A percentile compares a stretch with the other conserved stretches of the same genome.
These are phyloP conservation scores for Amanita exitialis DNA, from an alignment of 768 basidiomycete genomes.

Conservation along the genomic window DNA sequence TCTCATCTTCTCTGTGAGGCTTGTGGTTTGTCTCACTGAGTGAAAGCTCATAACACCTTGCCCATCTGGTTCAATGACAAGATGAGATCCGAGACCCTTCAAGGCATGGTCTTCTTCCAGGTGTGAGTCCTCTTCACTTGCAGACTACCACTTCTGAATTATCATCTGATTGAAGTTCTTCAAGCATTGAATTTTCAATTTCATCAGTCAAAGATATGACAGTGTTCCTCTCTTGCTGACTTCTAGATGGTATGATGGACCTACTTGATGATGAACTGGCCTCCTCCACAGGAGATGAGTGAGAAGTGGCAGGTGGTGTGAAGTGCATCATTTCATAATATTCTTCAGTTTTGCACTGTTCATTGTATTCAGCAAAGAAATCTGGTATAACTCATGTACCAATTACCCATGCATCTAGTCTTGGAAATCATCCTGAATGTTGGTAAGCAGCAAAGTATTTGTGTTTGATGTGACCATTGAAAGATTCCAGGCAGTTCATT, in stretches of 20 bases:
- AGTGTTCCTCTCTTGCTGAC: background rate
- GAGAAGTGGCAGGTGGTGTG: background rate
- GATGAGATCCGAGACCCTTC: background rate
- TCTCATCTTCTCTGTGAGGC: no score
- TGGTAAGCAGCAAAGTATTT: constrained; percentile 16
- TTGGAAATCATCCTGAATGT: constrained; percentile 13
- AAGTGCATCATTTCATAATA: constrained; percentile 2
- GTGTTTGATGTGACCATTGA: constrained; percentile 21
- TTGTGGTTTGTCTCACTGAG: no score
- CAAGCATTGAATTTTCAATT: background rate
- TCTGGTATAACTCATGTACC: constrained; percentile 13
- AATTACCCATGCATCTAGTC: constrained; percentile 13
- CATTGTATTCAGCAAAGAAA: constrained; percentile 9
- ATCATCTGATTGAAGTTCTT: constrained; percentile 1
- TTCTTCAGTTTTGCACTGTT: background rate
- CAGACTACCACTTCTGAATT: background rate
- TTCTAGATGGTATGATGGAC: background rate
- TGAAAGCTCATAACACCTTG: no score
- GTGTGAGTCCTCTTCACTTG: background rate
- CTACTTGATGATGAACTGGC: background rate
- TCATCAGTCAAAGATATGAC: background rate
- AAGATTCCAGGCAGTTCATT: constrained; percentile 25
- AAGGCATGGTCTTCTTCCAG: background rate
- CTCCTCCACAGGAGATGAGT: background rate
- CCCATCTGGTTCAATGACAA: background rate